Evolutionary conservation across 805 yeast genomes (phyloP).

Genomic region (Candida pini): DNA sequence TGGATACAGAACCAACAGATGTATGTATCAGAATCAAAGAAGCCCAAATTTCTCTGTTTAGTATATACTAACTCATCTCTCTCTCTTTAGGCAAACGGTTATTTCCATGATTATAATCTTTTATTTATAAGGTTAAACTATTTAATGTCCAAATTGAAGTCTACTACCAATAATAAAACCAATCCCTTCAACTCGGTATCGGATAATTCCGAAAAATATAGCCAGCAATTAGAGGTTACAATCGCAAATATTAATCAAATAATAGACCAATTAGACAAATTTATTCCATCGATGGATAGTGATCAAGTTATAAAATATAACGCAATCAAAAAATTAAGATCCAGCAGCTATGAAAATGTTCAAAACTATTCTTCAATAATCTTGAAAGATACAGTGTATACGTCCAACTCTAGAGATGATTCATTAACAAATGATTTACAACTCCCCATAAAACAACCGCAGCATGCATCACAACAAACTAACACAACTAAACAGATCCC

Average conservation of each 20-base stretch:
- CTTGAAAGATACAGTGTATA: no score
- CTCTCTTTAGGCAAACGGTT: neutral
- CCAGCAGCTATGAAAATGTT: neutral
- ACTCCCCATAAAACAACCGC: no score
- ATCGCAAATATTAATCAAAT: neutral
- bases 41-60: no score
- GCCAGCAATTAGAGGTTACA: slow-evolving; percentile 1
- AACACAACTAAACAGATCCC: no score
- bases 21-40: neutral
- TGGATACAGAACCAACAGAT: neutral
- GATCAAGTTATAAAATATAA: neutral
- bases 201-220: neutral
- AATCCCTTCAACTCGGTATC: neutral
- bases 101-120: slow-evolving; percentile 1
- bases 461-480: no score
- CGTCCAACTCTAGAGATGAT: no score
- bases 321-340: neutral
- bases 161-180: neutral
- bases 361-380: neutral
- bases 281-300: neutral
- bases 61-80: neutral
- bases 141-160: neutral
- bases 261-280: neutral
- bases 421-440: no score
- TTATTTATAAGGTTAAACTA: neutral